Conservation (phyloP, 768 basidiomycete species). For the Rickenella mellea region DNA sequence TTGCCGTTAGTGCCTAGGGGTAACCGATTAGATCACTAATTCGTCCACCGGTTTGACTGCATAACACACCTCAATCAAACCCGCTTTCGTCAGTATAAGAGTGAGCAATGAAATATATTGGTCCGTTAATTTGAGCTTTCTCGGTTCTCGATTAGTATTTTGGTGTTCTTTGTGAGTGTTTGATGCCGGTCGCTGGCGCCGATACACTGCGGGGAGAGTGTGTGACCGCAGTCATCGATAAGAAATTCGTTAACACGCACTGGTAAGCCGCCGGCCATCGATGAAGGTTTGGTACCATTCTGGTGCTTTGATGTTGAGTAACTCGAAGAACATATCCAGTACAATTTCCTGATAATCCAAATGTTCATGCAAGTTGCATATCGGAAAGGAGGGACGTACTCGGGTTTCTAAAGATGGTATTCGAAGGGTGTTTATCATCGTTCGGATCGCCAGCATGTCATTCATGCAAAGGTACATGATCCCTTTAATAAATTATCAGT, state of each 20-base stretch:
- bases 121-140: constrained; percentile 76
- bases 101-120: constrained; percentile 87
- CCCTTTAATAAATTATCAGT: constrained; percentile 35
- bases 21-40: constrained; percentile 7
- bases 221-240: neutral
- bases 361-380: neutral
- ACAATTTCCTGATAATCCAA: constrained; percentile 63
- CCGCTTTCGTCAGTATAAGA: constrained; percentile 76
- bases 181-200: constrained; percentile 10
- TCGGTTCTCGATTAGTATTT: constrained; percentile 28
- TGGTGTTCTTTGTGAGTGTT: constrained; percentile 14
- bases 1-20: constrained; percentile 66
- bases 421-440: constrained; percentile 74
- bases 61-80: constrained; percentile 66
- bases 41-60: neutral
- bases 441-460: constrained; percentile 76
- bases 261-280: constrained; percentile 77
- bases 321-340: constrained; percentile 88
- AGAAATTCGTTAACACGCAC: constrained; percentile 32
- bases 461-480: constrained; percentile 92
- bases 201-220: constrained; percentile 45
- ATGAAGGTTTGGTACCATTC: constrained; percentile 93
- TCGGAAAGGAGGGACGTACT: constrained; percentile 33
- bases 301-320: constrained; percentile 84
- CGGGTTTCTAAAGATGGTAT: constrained; percentile 84